Percentiles rank a stretch among this genome's conserved stretches.
Evolutionary conservation across 2,329 filamentous ascomycete species (phyloP).

Genomic region (Salinomyces thailandicus): DNA sequence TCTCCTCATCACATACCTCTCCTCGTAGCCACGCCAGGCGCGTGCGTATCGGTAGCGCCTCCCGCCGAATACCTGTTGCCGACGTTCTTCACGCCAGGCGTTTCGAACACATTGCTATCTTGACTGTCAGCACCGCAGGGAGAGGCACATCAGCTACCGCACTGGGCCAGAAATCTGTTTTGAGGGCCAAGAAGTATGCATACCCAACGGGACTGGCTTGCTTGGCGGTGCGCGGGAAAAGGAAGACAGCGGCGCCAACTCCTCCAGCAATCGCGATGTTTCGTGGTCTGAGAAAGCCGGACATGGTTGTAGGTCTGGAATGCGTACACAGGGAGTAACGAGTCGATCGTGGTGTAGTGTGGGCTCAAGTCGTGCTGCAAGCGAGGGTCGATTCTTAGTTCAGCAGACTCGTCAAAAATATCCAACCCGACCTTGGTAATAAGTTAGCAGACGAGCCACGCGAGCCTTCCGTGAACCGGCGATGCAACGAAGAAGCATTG

Average conservation of each 20-base stretch:
- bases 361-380: too few species aligned
- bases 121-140: too few species aligned
- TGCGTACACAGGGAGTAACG: neutral
- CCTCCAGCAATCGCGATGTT: slow-evolving; percentile 23
- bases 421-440: too few species aligned
- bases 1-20: slow-evolving; percentile 16
- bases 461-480: too few species aligned
- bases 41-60: slow-evolving; percentile 26
- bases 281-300: slow-evolving; percentile 18
- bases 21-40: slow-evolving; percentile 25
- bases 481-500: too few species aligned
- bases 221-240: slow-evolving; percentile 13
- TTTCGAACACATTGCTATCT: slow-evolving; percentile 23
- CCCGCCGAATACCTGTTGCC: slow-evolving; percentile 25
- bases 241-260: slow-evolving; percentile 15
- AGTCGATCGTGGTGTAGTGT: too few species aligned
- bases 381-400: too few species aligned
- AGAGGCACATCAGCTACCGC: too few species aligned
- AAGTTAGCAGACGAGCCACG: too few species aligned
- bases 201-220: slow-evolving; percentile 6
- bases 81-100: slow-evolving; percentile 26
- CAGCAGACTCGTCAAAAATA: too few species aligned
- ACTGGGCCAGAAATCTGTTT: too few species aligned
- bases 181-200: too few species aligned
- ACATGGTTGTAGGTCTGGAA: slow-evolving; percentile 10